Evolutionary conservation across 768 basidiomycete species (phyloP).

Genomic region (Candolleomyces aberdarensis): DNA sequence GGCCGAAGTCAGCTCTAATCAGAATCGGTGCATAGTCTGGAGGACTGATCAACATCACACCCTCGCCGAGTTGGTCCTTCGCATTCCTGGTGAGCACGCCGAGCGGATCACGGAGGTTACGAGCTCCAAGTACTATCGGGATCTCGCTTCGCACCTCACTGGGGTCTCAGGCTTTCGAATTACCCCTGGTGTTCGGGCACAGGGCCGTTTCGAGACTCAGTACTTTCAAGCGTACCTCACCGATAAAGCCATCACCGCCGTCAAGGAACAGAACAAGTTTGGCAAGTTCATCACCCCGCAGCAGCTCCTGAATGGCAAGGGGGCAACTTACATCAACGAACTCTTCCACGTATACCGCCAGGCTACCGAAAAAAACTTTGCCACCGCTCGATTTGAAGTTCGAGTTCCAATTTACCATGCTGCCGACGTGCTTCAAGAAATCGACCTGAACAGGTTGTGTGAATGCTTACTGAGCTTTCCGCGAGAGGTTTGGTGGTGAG

Average conservation of each 20-base stretch:
- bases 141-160: conserved; percentile 14
- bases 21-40: conserved; percentile 13
- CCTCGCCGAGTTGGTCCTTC: background rate
- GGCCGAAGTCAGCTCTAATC: conserved; percentile 13
- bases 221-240: conserved; percentile 18
- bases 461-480: background rate
- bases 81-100: background rate
- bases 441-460: background rate
- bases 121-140: conserved; percentile 11
- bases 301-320: background rate
- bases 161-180: conserved; percentile 13
- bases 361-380: background rate
- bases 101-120: conserved; percentile 2
- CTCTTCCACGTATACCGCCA: background rate
- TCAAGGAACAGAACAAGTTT: conserved; percentile 6
- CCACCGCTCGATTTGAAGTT: conserved; percentile 5
- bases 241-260: conserved; percentile 13
- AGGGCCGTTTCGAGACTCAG: conserved; percentile 1
- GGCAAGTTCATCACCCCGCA: conserved; percentile 2
- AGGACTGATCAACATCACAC: background rate
- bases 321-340: background rate
- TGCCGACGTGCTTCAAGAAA: background rate
- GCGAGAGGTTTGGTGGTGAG: conserved; percentile 6
- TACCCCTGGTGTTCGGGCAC: conserved; percentile 3
- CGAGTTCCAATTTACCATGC: background rate